Evolutionary conservation across 2,329 filamentous ascomycete species (phyloP).

Genomic region (Fusarium sublunatum): DNA sequence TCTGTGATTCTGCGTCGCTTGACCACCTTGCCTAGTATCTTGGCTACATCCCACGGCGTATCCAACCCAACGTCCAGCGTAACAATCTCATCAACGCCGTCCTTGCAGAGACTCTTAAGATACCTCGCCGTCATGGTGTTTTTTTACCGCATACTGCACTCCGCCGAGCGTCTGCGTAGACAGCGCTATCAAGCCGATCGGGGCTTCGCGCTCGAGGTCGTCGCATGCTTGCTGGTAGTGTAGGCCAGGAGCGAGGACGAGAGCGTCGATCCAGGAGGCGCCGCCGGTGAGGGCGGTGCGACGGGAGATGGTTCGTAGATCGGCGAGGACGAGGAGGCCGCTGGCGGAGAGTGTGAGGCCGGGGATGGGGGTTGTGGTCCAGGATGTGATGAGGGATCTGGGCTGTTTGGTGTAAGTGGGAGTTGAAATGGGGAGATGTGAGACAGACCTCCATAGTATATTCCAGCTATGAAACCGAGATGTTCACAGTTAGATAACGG

Average conservation of each 20-base stretch:
- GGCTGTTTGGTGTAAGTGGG: slow-evolving; percentile 23
- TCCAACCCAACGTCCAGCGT: slow-evolving; percentile 47
- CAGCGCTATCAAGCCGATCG: slow-evolving; percentile 49
- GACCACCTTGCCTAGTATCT: slow-evolving; percentile 20
- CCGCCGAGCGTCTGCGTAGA: slow-evolving; percentile 33
- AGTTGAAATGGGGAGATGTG: background rate
- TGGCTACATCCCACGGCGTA: slow-evolving; percentile 40
- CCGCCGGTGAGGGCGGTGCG: slow-evolving; percentile 68
- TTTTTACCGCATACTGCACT: slow-evolving; percentile 51
- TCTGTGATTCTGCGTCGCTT: slow-evolving; percentile 12
- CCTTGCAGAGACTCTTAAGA: slow-evolving; percentile 47
- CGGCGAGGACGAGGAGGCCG: slow-evolving; percentile 69
- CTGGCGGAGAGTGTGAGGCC: slow-evolving; percentile 60
- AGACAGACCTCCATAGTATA: slow-evolving; percentile 28
- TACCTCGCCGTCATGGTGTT: slow-evolving; percentile 66
- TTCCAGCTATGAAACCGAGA: background rate
- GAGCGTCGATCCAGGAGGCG: slow-evolving; percentile 65
- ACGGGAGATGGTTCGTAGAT: slow-evolving; percentile 65
- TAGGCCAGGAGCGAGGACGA: slow-evolving; percentile 69
- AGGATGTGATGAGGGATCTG: slow-evolving; percentile 53
- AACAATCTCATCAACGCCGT: slow-evolving; percentile 33
- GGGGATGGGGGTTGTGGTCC: slow-evolving; percentile 60
- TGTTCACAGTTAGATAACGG: background rate
- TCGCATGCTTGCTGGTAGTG: slow-evolving; percentile 70
- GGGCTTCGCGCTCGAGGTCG: slow-evolving; percentile 56